Percentiles rank a stretch among this genome's conserved stretches.
These are phyloP conservation scores for Rhynchosporium graminicola DNA, from an alignment of 2,329 filamentous ascomycete genomes.

Conservation along the genomic window DNA sequence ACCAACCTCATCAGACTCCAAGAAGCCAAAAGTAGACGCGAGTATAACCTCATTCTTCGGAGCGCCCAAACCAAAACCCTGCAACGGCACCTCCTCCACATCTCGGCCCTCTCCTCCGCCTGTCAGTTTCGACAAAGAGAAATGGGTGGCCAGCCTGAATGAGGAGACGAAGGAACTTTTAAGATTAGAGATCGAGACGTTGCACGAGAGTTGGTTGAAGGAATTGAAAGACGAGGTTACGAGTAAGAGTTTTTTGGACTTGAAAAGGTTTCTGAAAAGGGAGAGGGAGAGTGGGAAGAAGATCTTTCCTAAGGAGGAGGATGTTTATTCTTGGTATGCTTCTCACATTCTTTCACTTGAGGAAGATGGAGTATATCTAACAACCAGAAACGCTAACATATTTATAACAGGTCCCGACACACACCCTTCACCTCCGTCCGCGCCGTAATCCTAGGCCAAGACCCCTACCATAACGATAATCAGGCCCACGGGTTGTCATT, in stretches of 20 bases:
- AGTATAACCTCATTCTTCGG: constrained; percentile 91
- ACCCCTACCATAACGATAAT: constrained; percentile 94
- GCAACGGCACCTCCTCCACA: constrained; percentile 32
- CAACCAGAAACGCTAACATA: constrained; percentile 26
- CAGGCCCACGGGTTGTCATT: constrained; percentile 97
- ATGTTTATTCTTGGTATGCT: constrained; percentile 94
- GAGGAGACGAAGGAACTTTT: constrained; percentile 81
- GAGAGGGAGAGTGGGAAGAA: constrained; percentile 75
- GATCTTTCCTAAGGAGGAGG: constrained; percentile 82
- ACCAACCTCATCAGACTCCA: constrained; percentile 51
- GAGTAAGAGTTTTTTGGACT: constrained; percentile 75
- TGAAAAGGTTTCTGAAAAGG: constrained; percentile 83
- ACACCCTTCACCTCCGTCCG: constrained; percentile 88
- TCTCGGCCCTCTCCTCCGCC: constrained; percentile 22
- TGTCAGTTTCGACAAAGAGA: constrained; percentile 78
- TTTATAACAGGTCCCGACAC: constrained; percentile 74
- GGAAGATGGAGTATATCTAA: background rate
- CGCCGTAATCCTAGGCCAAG: constrained; percentile 90
- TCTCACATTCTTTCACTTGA: background rate
- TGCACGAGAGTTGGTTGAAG: constrained; percentile 89
- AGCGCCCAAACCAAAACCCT: constrained; percentile 47
- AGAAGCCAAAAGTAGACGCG: constrained; percentile 72
- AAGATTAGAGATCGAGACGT: constrained; percentile 85
- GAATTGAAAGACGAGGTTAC: constrained; percentile 85
- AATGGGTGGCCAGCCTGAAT: constrained; percentile 81